A percentile compares a stretch with the other conserved stretches of the same genome.
These are phyloP conservation scores for Sonneratia caseolaris DNA, from an alignment of 345 rosid genomes.

Conservation along the genomic window DNA sequence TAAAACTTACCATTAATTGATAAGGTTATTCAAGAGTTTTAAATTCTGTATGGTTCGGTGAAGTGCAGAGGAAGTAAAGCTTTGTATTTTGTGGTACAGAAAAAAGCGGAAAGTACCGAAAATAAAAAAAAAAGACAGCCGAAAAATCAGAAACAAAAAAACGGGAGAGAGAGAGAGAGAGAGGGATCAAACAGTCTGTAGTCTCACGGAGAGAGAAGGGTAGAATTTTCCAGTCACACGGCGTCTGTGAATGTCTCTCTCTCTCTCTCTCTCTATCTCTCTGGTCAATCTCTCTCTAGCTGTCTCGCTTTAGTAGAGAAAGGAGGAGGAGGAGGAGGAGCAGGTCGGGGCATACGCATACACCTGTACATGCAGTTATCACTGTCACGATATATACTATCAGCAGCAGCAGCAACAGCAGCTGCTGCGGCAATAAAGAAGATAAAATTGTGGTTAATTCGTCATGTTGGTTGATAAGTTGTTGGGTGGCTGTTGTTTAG, in stretches of 20 bases:
- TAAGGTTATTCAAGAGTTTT: too few relatives aligned
- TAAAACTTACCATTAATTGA: too few relatives aligned
- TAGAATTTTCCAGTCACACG: conserved; percentile 10
- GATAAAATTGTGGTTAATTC: neutral
- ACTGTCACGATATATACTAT: conserved; percentile 8
- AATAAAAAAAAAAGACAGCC: too few relatives aligned
- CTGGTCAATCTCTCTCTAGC: neutral
- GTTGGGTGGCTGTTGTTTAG: neutral
- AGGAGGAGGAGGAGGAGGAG: neutral
- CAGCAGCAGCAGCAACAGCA: neutral
- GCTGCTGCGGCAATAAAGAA: neutral
- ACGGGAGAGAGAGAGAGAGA: too few relatives aligned
- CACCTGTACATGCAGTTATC: conserved; percentile 15
- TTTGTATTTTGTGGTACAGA: too few relatives aligned
- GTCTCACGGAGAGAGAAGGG: too few relatives aligned
- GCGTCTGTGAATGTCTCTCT: neutral
- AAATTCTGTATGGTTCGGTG: too few relatives aligned
- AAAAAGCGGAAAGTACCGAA: too few relatives aligned
- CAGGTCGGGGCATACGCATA: neutral
- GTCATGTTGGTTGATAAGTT: neutral
- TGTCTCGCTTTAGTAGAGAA: neutral
- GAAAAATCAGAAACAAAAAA: too few relatives aligned
- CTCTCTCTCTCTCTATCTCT: too few relatives aligned
- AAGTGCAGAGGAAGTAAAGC: too few relatives aligned
- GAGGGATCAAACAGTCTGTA: too few relatives aligned